Conservation (phyloP, 345 rosid species). For the Salix caprea region DNA sequence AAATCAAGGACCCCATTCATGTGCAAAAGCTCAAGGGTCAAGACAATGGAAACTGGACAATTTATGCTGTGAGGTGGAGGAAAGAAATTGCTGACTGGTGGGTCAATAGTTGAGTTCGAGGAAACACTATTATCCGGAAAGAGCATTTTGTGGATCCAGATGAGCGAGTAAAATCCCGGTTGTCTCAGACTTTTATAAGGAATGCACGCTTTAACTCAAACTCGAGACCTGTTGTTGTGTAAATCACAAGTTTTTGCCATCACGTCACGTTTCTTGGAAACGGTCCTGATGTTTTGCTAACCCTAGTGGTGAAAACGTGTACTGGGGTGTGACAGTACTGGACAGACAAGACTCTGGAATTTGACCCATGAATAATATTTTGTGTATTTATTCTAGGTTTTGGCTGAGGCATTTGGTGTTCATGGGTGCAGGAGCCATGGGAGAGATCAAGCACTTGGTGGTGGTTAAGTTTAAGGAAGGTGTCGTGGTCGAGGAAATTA, state of each 20-base stretch:
- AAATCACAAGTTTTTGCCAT: too few species aligned
- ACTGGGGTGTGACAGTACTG: conserved; percentile 1
- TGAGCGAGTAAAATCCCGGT: accelerated
- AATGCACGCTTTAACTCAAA: accelerated
- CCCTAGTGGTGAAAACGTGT: conserved; percentile 20
- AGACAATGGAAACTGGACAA: conserved; percentile 34
- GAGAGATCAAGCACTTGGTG: conserved; percentile 81
- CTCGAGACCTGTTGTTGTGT: accelerated
- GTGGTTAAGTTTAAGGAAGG: conserved; percentile 82
- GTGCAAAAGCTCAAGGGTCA: conserved; percentile 26
- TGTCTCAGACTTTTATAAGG: accelerated
- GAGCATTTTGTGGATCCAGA: too few species aligned
- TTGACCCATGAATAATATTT: conserved; percentile 33
- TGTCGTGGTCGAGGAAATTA: conserved; percentile 52
- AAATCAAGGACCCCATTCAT: conserved; percentile 37
- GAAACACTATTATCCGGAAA: too few species aligned
- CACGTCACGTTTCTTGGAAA: too few species aligned
- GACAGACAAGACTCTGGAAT: conserved; percentile 34
- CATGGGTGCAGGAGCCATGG: conserved; percentile 25
- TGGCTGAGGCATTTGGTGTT: neutral
- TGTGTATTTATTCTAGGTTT: conserved; percentile 17
- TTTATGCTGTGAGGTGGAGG: conserved; percentile 15
- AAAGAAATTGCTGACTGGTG: conserved; percentile 26
- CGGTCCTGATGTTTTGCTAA: neutral
- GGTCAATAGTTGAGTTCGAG: conserved; percentile 8